phyloP scores from a whole-genome alignment of 1,284 basidiomycete genomes.

The Ustilago tritici region DNA sequence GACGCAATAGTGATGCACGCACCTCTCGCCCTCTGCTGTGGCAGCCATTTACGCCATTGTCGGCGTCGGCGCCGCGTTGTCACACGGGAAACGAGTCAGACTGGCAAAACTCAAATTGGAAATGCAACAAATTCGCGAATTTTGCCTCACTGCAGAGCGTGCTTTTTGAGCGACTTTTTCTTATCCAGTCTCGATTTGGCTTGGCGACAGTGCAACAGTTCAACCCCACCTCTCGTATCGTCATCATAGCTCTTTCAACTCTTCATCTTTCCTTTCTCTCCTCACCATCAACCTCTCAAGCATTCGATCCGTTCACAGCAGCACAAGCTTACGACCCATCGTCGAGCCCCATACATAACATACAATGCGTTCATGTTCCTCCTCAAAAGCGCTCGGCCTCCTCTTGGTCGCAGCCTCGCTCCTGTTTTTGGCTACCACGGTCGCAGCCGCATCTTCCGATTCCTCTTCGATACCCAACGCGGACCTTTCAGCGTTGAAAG shows the following conservation, averaged over 20 bases:
- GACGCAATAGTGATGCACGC: neutral
- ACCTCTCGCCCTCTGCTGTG: neutral
- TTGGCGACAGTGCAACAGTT: neutral
- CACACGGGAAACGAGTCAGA: conserved; percentile 1
- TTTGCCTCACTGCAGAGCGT: neutral
- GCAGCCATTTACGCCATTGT: neutral
- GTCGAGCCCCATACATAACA: conserved; percentile 9
- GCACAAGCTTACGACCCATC: neutral
- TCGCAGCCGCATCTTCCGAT: conserved; percentile 10
- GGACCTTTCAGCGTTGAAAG: conserved; percentile 13
- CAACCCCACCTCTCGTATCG: neutral
- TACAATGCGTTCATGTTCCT: conserved; percentile 28
- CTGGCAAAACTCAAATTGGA: conserved; percentile 2
- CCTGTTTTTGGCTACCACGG: conserved; percentile 22
- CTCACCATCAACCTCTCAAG: conserved; percentile 8
- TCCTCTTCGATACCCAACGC: conserved; percentile 18
- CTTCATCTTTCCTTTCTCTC: conserved; percentile 1
- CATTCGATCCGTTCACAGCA: neutral
- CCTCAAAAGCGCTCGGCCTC: conserved; percentile 22
- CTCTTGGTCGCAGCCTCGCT: conserved; percentile 29
- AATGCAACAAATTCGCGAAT: neutral
- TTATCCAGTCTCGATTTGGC: neutral
- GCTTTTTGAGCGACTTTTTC: neutral
- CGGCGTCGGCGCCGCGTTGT: conserved; percentile 6
- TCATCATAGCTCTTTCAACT: neutral